phyloP scores from a whole-genome alignment of 192 early-diverging fungal genomes.

The Coemansia sp. region DNA sequence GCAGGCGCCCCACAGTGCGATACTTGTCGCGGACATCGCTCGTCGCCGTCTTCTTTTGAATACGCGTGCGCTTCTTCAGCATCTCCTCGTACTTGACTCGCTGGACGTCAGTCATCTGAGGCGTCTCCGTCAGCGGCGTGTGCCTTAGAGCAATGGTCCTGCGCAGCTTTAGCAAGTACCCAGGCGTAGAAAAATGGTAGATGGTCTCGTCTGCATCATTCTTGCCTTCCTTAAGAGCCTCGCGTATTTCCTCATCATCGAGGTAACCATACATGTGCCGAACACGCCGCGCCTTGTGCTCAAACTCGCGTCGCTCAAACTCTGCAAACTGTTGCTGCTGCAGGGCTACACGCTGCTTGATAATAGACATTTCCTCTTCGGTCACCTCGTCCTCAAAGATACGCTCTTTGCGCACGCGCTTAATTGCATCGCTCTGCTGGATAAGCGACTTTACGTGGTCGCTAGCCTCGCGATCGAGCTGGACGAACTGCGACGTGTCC shows the following conservation, averaged over 20 bases:
- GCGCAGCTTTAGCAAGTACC: slow-evolving; percentile 71
- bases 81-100: slow-evolving; percentile 83
- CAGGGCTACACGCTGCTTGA: slow-evolving; percentile 85
- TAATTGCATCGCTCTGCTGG: slow-evolving; percentile 69
- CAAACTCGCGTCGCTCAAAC: slow-evolving; percentile 79
- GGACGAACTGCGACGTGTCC: slow-evolving; percentile 55
- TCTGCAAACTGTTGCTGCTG: slow-evolving; percentile 91
- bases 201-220: slow-evolving; percentile 93
- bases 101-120: slow-evolving; percentile 81
- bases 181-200: slow-evolving; percentile 75
- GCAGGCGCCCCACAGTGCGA: slow-evolving; percentile 73
- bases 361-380: slow-evolving; percentile 86
- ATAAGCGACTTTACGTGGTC: slow-evolving; percentile 57
- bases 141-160: slow-evolving; percentile 69
- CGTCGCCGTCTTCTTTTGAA: slow-evolving; percentile 79
- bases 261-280: slow-evolving; percentile 77
- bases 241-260: slow-evolving; percentile 80
- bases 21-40: slow-evolving; percentile 72
- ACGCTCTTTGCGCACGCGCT: slow-evolving; percentile 78
- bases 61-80: slow-evolving; percentile 78
- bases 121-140: slow-evolving; percentile 53
- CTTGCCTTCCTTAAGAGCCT: slow-evolving; percentile 74
- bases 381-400: slow-evolving; percentile 92
- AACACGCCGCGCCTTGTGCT: slow-evolving; percentile 78
- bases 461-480: slow-evolving; percentile 56